Percentiles rank a stretch among this genome's conserved stretches.
phyloP scores from a whole-genome alignment of 345 rosid genomes.

The Gossypium stocksii region DNA sequence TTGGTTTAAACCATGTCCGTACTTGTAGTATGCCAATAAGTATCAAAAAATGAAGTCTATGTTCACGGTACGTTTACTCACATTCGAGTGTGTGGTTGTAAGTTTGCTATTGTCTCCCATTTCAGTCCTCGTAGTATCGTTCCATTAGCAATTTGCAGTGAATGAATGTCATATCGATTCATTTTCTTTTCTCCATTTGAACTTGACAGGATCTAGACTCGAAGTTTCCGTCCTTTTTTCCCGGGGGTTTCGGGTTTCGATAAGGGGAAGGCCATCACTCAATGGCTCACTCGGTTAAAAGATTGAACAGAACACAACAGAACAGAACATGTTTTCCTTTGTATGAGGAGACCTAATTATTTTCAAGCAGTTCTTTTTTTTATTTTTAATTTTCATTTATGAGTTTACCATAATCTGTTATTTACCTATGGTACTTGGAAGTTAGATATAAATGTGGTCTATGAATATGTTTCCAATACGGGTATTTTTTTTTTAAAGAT shows the following conservation, averaged over 20 bases:
- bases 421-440: neutral
- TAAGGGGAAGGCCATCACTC: neutral
- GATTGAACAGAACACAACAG: neutral
- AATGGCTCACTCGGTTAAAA: neutral
- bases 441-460: neutral
- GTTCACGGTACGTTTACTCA: neutral
- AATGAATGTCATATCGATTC: neutral
- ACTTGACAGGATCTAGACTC: neutral
- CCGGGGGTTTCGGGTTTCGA: neutral
- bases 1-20: neutral
- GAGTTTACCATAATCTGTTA: constrained; percentile 6
- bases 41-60: neutral
- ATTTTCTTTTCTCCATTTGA: neutral
- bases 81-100: neutral
- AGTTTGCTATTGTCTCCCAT: neutral
- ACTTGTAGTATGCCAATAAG: neutral
- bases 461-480: neutral
- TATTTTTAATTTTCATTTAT: neutral
- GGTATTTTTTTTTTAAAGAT: neutral
- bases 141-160: neutral
- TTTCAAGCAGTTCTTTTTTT: neutral
- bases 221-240: neutral
- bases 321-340: constrained; percentile 13
- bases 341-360: constrained; percentile 13
- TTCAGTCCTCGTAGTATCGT: too few species aligned